Evolutionary conservation across 192 early-diverging fungal genomes (phyloP), one percentile per base, ranked within the genome.

Genomic region (Diversispora epigaea): DNA sequence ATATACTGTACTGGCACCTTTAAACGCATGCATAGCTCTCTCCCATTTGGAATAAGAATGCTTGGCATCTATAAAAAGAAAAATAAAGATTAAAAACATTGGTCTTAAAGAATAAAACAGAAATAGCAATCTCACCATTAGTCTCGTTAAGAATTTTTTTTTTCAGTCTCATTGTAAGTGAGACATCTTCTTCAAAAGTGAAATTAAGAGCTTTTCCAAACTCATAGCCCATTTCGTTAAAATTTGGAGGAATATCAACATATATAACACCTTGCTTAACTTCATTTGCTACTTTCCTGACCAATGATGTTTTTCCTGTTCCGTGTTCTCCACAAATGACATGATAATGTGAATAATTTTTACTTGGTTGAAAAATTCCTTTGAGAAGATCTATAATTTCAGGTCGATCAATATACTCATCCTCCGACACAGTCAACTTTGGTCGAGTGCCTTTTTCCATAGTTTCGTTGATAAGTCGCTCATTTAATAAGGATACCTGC

Each of bases 201-300:
- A 57, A 73, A 46, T 62, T 62, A 40, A 73, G 65, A 41, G 71
- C 54, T 60, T 32, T 12, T 67, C 71, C 1, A 49, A 49, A 12
- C 1, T 6, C 47, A 1, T 49, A 10, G 0, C 47, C 71, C 12
- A 73, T 64, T 2, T 61, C 25, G 0, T 58, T 22, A 9, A 71
- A 71, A 58, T 71, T 22, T 21, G 4, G 0, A 25, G 56, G 39
- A 58, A 73, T 41, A 46, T 73, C 3, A 39, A 73, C 14, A 61
- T 73, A 73, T 62, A 73, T 57, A 43, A 73, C 71, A 21, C 71
- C 39, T 4, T 39, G 57, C 44, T 56, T 56, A 39, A 73, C 57
- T 46, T 73, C n/a, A 7, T 11, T 67, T 32, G 71, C 71, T n/a
- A 41, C 71, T 6, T 2, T 62, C 25, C 6, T 61, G 57, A 22